Evolutionary conservation across 805 yeast species (phyloP).

Genomic region (Scheffersomyces spartinae): DNA sequence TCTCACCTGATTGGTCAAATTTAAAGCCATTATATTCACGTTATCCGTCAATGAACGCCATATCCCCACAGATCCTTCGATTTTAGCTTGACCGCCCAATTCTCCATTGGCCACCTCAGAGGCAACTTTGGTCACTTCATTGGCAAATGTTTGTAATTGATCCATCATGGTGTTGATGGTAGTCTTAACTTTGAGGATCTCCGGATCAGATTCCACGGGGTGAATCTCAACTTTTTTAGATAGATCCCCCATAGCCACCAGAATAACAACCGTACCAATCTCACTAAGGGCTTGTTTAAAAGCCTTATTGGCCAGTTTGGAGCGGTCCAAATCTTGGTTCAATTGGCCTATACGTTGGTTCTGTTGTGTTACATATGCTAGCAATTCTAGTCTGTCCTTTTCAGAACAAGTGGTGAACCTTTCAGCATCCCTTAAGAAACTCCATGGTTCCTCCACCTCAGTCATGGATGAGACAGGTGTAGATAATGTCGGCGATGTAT

Average conservation of each 20-base stretch:
- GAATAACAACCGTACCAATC: slow-evolving; percentile 76
- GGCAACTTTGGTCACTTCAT: slow-evolving; percentile 75
- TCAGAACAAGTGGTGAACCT: no score
- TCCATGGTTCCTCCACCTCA: no score
- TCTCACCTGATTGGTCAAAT: slow-evolving; percentile 57
- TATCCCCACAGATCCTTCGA: slow-evolving; percentile 76
- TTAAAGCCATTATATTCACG: slow-evolving; percentile 80
- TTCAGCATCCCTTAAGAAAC: no score
- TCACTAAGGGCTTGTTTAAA: slow-evolving; percentile 63
- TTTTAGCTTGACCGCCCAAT: slow-evolving; percentile 80
- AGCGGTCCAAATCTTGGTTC: slow-evolving; percentile 20
- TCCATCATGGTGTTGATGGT: slow-evolving; percentile 86
- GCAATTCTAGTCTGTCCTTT: no score
- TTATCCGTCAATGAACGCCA: slow-evolving; percentile 81
- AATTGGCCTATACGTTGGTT: slow-evolving; percentile 6
- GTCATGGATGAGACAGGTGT: no score
- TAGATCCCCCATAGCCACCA: slow-evolving; percentile 83
- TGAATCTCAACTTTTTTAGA: slow-evolving; percentile 71
- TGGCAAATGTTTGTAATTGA: slow-evolving; percentile 70
- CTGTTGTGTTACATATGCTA: no score
- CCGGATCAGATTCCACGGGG: slow-evolving; percentile 64
- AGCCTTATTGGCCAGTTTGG: slow-evolving; percentile 51
- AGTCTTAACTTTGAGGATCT: slow-evolving; percentile 65
- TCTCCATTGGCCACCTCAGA: slow-evolving; percentile 88
- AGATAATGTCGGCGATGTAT: no score